Evolutionary conservation across 257 asterid genomes (phyloP).

Genomic region (Primulina eburnea): DNA sequence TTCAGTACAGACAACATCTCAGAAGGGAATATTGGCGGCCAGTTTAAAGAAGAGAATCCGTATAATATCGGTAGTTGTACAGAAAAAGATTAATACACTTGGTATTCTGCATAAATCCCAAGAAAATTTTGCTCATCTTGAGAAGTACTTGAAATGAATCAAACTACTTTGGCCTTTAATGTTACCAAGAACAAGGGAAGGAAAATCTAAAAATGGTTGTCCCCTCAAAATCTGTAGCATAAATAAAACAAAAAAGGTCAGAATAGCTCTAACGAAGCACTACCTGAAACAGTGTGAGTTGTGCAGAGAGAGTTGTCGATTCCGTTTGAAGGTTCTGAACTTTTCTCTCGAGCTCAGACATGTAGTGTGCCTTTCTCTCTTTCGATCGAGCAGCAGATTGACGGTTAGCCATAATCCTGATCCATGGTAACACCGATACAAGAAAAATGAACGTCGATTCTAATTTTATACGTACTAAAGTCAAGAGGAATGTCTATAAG

Average conservation of each 20-base stretch:
- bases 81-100: background rate
- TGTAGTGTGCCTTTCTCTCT: conserved; percentile 80
- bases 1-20: background rate
- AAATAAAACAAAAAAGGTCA: background rate
- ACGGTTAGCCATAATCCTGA: conserved; percentile 89
- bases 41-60: background rate
- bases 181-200: background rate
- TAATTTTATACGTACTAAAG: too few species aligned
- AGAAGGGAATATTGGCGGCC: background rate
- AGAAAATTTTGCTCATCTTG: background rate
- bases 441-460: background rate
- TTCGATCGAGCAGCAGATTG: conserved; percentile 96
- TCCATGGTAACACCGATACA: background rate
- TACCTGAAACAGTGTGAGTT: conserved; percentile 76
- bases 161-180: too few species aligned
- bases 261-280: background rate
- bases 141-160: background rate
- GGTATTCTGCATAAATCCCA: background rate
- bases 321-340: conserved; percentile 95
- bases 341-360: conserved; percentile 89
- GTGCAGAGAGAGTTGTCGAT: conserved; percentile 89
- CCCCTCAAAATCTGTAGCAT: background rate
- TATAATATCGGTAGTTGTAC: background rate
- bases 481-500: background rate
- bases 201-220: too few species aligned